Base-by-base conservation (phyloP, 495 filamentous ascomycete genomes). In the Parathielavia appendiculata region DNA sequence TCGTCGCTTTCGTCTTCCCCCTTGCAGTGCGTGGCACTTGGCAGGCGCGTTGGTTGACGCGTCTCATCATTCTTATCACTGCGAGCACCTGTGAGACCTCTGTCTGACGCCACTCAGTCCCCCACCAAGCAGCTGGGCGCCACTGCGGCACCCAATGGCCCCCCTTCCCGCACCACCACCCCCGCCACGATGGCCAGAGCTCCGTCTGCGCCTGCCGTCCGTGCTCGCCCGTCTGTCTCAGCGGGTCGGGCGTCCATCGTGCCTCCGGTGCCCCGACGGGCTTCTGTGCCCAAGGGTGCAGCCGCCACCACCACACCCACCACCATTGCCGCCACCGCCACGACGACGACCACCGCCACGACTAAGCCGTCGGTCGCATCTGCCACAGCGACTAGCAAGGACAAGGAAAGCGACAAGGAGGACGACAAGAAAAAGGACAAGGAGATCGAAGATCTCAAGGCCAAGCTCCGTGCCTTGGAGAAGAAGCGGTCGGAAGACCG, bases 401-500 rank as follows among this genome's bases (percentile, higher is more conserved):
- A 30, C 26, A 30, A 30, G 26, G 26, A 30, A 6, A 6, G 6
- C 3, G 26, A 30, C 26, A 30, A 30, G 26, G 26, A 30, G 26
- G 26, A 2, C 26, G 26, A 30, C 26, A 2, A 6, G 3, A 30
- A 30, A 6, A 30, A 30, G 26, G 26, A 75, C 44, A 81, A 86
- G 58, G 88, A 96, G 62, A 75, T 88, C 34, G 89, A 92, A 56
- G 87, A 91, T 54, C 73, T 92, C 52, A 89, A 90, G 64, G 82
- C 85, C 2, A 92, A 91, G 65, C 73, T 93, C 1, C 84, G 83
- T 38, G 74, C 92, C 10, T 78, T 92, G 66, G 90, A 93, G 63
- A 89, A 89, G 65, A 92, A 93, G 67, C 75, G 90, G 51, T 66
- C 81, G 20, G 91, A 96, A 48, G 91, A 96, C 67, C 79, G 89